Conservation (phyloP, 2,329 filamentous ascomycete genomes). For the Myrmaecium sp. region DNA sequence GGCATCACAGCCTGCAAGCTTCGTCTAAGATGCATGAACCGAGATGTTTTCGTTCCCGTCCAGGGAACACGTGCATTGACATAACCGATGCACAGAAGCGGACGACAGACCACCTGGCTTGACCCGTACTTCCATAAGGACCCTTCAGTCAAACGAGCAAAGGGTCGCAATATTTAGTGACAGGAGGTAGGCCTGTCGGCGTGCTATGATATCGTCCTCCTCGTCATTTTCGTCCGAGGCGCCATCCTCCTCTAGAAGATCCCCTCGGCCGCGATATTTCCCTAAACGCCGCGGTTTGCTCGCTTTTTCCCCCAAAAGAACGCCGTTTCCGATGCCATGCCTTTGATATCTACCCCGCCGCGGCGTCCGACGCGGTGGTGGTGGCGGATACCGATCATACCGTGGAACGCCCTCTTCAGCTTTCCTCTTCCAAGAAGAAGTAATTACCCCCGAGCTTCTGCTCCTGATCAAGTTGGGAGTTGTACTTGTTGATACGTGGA, state of each 20-base stretch:
- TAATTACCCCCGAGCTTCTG: conserved; percentile 91
- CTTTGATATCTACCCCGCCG: conserved; percentile 3
- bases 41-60: too few species aligned
- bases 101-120: conserved; percentile 37
- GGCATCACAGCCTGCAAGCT: too few species aligned
- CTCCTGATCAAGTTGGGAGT: conserved; percentile 92
- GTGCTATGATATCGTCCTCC: conserved; percentile 37
- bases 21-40: too few species aligned
- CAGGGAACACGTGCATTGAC: too few species aligned
- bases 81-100: too few species aligned
- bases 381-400: conserved; percentile 20
- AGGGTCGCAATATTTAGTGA: conserved; percentile 30
- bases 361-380: conserved; percentile 2
- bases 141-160: conserved; percentile 27
- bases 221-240: conserved; percentile 46
- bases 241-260: conserved; percentile 35
- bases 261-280: conserved; percentile 12
- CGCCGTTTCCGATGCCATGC: conserved; percentile 11
- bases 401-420: conserved; percentile 47
- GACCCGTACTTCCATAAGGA: conserved; percentile 29
- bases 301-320: conserved; percentile 17
- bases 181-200: conserved; percentile 49
- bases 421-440: conserved; percentile 90
- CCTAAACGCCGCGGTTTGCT: conserved; percentile 21
- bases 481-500: conserved; percentile 94